phyloP scores from a whole-genome alignment of 2,329 filamentous ascomycete species.

The Sarocladiaceae sp. region DNA sequence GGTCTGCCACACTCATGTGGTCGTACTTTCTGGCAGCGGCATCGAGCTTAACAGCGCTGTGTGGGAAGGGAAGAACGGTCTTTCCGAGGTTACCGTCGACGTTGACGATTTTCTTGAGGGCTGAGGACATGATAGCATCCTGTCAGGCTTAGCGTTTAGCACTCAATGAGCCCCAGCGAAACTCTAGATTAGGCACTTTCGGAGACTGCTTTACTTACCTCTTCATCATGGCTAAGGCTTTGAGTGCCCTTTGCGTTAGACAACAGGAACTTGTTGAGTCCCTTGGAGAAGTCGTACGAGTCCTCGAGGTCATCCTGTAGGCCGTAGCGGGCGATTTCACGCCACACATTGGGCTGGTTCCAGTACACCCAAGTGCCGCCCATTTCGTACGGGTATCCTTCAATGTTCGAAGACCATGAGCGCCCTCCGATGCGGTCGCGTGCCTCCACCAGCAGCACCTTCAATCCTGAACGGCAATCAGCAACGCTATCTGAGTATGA shows the following conservation, averaged over 20 bases:
- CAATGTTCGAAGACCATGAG: conserved; percentile 31
- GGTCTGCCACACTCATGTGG: conserved; percentile 21
- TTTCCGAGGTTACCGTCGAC: conserved; percentile 20
- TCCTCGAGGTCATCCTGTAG: conserved; percentile 26
- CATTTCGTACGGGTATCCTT: conserved; percentile 34
- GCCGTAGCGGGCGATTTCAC: conserved; percentile 37
- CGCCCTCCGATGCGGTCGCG: conserved; percentile 38
- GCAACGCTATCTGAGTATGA: background rate
- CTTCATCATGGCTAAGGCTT: background rate
- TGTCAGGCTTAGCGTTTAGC: conserved; percentile 16
- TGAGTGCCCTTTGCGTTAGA: conserved; percentile 3
- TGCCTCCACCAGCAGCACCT: conserved; percentile 32
- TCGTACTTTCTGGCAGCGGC: conserved; percentile 16
- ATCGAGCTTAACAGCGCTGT: conserved; percentile 10
- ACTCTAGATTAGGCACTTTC: too few relatives aligned
- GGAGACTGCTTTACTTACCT: too few relatives aligned
- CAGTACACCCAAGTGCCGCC: conserved; percentile 39
- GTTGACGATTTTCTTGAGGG: conserved; percentile 17
- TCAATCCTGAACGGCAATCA: conserved; percentile 13
- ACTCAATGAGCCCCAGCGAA: too few relatives aligned
- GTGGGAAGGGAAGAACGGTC: conserved; percentile 18
- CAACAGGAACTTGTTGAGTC: conserved; percentile 8
- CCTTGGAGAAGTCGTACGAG: conserved; percentile 11
- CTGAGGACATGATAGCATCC: conserved; percentile 16
- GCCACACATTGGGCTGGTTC: conserved; percentile 32